Evolutionary conservation across 2,329 filamentous ascomycete genomes (phyloP), one percentile per base, ranked within the genome.

Genomic region (Xylariaceae sp.): DNA sequence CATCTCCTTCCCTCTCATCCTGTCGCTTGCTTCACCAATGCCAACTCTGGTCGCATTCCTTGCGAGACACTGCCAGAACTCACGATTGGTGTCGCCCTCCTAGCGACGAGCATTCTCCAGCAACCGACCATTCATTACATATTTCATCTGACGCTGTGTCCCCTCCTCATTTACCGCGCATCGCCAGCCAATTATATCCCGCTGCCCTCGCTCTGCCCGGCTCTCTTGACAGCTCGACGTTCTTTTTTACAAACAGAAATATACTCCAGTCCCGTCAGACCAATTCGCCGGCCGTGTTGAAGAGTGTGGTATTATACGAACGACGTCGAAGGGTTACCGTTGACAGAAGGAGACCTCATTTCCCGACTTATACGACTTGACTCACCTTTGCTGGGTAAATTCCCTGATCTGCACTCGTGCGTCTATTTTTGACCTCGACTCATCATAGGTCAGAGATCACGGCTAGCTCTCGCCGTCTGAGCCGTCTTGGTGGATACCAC

Each of bases 351-450:
- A 17, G 23, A 42, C 47, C 18, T 13, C n/a, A 30, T 10, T 50
- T 35, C 39, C 37, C 4, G 55, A 50, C 23, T 30, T 30, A 30
- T 30, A 30, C 23, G 23, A 30, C 23, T 30, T 30, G 23, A 30
- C 23, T 30, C 23, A 30, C 23, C 23, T 30, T 30, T 30, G 23
- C 23, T 30, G 23, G 68, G 54, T 9, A 65, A 66, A 67, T 68
- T 59, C 67, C 65, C 66, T 67, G 64, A 44, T 17, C 50, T 48
- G 9, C 51, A 49, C 17, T 30, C 44, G 39, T 50, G 51, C 49
- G 54, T 56, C 34, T 34, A 44, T 56, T 59, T 50, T 48, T 54
- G 52, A 51, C 55, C 45, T 57, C 48, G 53, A 53, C 17, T 53
- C 44, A 51, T 53, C 35, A 53, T 47, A 44, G 49, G 53, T 47